phyloP scores from a whole-genome alignment of 116 monocot genomes.

The Posidonia oceanica region DNA sequence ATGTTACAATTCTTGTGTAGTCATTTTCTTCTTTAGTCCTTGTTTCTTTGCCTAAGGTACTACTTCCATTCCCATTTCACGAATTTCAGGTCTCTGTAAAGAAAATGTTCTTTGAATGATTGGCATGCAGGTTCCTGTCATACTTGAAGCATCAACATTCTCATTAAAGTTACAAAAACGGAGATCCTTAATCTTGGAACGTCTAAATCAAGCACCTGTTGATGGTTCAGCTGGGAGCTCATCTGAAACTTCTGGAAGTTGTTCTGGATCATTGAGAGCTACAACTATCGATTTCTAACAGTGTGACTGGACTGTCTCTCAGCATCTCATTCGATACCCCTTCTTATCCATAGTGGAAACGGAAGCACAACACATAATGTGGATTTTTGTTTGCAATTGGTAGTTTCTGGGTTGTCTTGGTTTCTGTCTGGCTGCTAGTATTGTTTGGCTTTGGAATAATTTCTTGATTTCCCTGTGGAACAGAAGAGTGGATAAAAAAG shows the following conservation, averaged over 20 bases:
- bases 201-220: constrained; percentile 90
- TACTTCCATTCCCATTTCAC: background rate
- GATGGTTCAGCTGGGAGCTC: constrained; percentile 67
- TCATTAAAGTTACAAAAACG: constrained; percentile 68
- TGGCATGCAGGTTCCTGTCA: constrained; percentile 53
- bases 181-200: constrained; percentile 62
- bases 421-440: no score
- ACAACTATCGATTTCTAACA: constrained; percentile 45
- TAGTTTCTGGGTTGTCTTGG: no score
- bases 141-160: constrained; percentile 71
- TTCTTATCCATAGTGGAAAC: no score
- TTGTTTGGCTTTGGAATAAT: no score
- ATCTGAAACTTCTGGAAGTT: constrained; percentile 34
- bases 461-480: no score
- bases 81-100: background rate
- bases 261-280: constrained; percentile 43
- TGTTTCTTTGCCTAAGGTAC: background rate
- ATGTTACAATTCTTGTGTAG: no score
- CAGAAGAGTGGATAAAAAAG: no score
- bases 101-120: background rate
- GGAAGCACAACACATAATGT: no score
- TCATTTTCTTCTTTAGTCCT: no score
- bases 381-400: no score
- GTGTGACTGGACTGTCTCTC: background rate
- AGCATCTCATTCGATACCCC: no score